Percentiles rank a stretch among this genome's conserved stretches.
Conservation (phyloP, 768 basidiomycete genomes). For the Lentinula guzmanii region DNA sequence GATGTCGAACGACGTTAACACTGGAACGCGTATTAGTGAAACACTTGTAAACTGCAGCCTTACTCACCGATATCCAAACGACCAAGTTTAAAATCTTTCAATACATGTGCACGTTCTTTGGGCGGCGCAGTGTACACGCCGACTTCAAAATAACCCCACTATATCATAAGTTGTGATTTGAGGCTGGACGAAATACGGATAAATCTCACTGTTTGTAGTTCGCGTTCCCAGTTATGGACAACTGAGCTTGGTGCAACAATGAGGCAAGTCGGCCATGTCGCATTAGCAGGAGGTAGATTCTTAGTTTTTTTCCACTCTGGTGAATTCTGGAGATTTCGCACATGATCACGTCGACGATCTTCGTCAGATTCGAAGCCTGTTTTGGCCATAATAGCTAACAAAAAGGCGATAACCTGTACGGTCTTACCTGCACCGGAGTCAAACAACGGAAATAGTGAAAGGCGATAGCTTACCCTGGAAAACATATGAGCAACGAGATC, state of each 20-base stretch:
- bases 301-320: constrained; percentile 45
- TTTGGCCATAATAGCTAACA: constrained; percentile 91
- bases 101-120: constrained; percentile 47
- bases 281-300: constrained; percentile 58
- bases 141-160: constrained; percentile 97
- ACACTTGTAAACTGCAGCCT: background rate
- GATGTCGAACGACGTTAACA: constrained; percentile 77
- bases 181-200: background rate
- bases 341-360: constrained; percentile 58
- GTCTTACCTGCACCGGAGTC: constrained; percentile 65
- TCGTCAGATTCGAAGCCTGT: constrained; percentile 56
- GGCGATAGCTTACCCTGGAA: constrained; percentile 17
- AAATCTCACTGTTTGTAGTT: constrained; percentile 66
- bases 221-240: constrained; percentile 84
- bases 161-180: background rate
- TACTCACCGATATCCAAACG: constrained; percentile 76
- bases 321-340: constrained; percentile 61
- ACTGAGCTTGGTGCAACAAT: constrained; percentile 86
- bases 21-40: constrained; percentile 27
- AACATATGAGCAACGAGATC: background rate
- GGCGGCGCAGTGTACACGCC: constrained; percentile 57
- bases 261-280: constrained; percentile 79
- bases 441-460: background rate
- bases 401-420: constrained; percentile 84
- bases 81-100: constrained; percentile 74